These are phyloP conservation scores for Candida anutae DNA, from an alignment of 1,139 yeast genomes.

Conservation along the genomic window DNA sequence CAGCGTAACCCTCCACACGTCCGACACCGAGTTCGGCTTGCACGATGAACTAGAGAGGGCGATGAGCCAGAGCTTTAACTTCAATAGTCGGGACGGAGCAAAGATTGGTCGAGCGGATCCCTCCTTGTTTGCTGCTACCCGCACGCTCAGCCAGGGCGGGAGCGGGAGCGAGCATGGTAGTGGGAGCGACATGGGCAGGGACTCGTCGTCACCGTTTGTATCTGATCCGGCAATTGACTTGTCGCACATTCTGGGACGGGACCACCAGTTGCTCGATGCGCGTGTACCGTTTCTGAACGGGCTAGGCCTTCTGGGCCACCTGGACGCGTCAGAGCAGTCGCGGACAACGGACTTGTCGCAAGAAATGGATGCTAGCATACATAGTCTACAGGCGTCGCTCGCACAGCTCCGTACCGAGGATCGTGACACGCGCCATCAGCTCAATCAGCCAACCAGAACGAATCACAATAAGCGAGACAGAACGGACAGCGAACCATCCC, in stretches of 20 bases:
- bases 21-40: not conserved
- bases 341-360: conserved; percentile 4
- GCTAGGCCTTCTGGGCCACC: not conserved
- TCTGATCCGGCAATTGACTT: conserved; percentile 15
- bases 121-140: too few relatives aligned
- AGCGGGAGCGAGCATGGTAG: too few relatives aligned
- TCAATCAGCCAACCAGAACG: not conserved
- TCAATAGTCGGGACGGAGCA: too few relatives aligned
- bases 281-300: too few relatives aligned
- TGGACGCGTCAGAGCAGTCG: too few relatives aligned
- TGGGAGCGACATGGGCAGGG: conserved; percentile 1
- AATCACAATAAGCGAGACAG: too few relatives aligned
- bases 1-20: not conserved
- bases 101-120: too few relatives aligned
- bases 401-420: conserved; percentile 8
- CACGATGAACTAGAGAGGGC: not conserved
- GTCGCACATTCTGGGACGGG: not conserved
- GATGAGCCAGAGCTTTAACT: not conserved
- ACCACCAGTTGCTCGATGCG: not conserved
- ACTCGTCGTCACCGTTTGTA: conserved; percentile 24
- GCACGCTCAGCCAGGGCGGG: too few relatives aligned
- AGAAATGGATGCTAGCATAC: conserved; percentile 17
- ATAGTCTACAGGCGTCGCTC: conserved; percentile 16
- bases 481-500: too few relatives aligned
- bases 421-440: not conserved